Percentiles rank a stretch among this genome's conserved stretches.
phyloP scores from a whole-genome alignment of 345 rosid species.

The Populus deltoides region DNA sequence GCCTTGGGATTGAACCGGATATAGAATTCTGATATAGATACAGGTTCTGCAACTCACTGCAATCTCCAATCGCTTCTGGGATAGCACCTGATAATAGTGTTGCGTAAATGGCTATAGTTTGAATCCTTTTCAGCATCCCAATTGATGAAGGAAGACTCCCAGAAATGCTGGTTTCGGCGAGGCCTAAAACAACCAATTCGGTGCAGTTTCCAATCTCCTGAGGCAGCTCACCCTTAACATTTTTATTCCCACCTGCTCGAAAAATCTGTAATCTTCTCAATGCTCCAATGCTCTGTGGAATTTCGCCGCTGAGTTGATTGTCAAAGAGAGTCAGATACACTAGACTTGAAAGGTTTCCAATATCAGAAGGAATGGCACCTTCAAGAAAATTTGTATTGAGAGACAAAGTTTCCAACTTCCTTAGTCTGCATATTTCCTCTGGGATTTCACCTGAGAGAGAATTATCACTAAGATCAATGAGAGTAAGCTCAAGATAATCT shows the following conservation, averaged over 20 bases:
- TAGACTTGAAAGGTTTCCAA: conserved; percentile 62
- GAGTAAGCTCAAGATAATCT: conserved; percentile 46
- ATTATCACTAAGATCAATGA: conserved; percentile 71
- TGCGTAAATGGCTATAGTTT: conserved; percentile 79
- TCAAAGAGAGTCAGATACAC: conserved; percentile 65
- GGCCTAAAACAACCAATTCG: conserved; percentile 72
- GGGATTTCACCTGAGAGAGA: conserved; percentile 77
- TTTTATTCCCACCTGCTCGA: conserved; percentile 89
- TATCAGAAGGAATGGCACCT: conserved; percentile 67
- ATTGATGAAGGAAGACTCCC: conserved; percentile 72
- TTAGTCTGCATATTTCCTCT: conserved; percentile 55
- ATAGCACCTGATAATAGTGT: conserved; percentile 70
- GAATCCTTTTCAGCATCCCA: conserved; percentile 64
- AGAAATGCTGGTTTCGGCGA: conserved; percentile 91
- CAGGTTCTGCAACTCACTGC: conserved; percentile 78
- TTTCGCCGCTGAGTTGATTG: conserved; percentile 68
- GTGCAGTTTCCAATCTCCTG: conserved; percentile 86
- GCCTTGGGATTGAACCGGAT: conserved; percentile 67
- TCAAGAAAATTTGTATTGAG: conserved; percentile 72
- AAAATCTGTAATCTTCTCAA: conserved; percentile 52
- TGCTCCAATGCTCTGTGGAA: conserved; percentile 67
- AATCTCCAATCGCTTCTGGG: conserved; percentile 77
- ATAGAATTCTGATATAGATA: conserved; percentile 86
- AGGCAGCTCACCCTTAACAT: conserved; percentile 81
- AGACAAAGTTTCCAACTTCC: conserved; percentile 50